A percentile compares a stretch with the other conserved stretches of the same genome.
These are phyloP conservation scores for Millerozyma miso DNA, from an alignment of 805 yeast species.

Conservation along the genomic window DNA sequence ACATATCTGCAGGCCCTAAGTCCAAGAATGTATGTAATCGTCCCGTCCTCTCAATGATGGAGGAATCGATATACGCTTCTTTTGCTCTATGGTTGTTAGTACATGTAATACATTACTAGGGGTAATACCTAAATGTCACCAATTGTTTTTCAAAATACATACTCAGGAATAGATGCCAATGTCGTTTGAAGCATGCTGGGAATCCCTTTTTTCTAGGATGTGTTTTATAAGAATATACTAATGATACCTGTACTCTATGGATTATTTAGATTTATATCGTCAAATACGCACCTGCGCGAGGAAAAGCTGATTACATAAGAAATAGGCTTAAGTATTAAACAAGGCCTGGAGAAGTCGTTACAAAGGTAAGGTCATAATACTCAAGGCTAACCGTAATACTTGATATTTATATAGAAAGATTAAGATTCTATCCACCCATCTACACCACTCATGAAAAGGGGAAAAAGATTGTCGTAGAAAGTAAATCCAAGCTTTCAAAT, in stretches of 20 bases:
- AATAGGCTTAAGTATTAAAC: not conserved
- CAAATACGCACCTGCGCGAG: not conserved
- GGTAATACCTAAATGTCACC: not conserved
- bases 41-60: slow-evolving; percentile 60
- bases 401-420: too few species aligned
- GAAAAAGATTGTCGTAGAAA: too few species aligned
- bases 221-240: not conserved
- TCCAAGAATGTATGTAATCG: slow-evolving; percentile 58
- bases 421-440: too few species aligned
- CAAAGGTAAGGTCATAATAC: too few species aligned
- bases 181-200: slow-evolving; percentile 31
- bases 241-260: not conserved
- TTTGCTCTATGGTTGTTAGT: slow-evolving; percentile 29
- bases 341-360: not conserved
- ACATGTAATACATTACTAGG: slow-evolving; percentile 1
- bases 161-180: slow-evolving; percentile 37
- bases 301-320: not conserved
- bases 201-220: not conserved
- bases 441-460: too few species aligned
- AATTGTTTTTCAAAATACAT: slow-evolving; percentile 13
- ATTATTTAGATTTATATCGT: not conserved
- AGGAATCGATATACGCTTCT: slow-evolving; percentile 56
- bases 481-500: too few species aligned
- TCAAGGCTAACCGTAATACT: too few species aligned
- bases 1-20: slow-evolving; percentile 69